Evolutionary conservation across 805 yeast species (phyloP).

Genomic region (Spathaspora girioi): DNA sequence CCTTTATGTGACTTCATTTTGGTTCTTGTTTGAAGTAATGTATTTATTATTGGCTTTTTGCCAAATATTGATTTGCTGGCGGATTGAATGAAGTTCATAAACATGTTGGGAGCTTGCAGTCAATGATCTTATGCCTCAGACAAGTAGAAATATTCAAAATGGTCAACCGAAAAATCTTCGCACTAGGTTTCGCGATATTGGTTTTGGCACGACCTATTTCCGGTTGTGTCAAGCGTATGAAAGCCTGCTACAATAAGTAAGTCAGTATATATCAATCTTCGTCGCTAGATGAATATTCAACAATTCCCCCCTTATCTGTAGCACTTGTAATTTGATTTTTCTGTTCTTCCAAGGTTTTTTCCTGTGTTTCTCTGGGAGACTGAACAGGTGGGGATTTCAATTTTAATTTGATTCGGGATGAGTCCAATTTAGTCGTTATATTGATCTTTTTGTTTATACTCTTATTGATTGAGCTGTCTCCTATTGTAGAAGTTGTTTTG

Average conservation of each 20-base stretch:
- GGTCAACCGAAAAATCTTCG: neutral
- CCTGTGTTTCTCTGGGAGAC: neutral
- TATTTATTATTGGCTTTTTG: constrained; percentile 17
- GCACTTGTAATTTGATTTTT: neutral
- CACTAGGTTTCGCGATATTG: neutral
- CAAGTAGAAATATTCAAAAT: neutral
- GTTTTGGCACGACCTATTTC: constrained; percentile 1
- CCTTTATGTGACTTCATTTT: constrained; percentile 80
- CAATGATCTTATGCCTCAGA: neutral
- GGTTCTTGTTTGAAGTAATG: constrained; percentile 35
- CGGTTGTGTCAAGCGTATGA: neutral
- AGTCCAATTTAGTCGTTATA: neutral
- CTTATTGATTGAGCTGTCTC: neutral
- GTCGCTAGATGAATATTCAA: constrained; percentile 10
- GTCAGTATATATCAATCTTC: constrained; percentile 1
- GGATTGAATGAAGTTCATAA: constrained; percentile 4
- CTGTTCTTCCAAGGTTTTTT: neutral
- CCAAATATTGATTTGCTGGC: constrained; percentile 9
- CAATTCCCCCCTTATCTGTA: constrained; percentile 1
- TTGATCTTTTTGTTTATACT: neutral
- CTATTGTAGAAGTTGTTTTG: neutral
- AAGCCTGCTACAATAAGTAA: neutral
- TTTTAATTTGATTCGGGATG: neutral
- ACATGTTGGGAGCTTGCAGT: constrained; percentile 4
- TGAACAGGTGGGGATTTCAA: neutral